Base-by-base conservation (phyloP, 1,284 basidiomycete species). In the Inonotus hispidus region DNA sequence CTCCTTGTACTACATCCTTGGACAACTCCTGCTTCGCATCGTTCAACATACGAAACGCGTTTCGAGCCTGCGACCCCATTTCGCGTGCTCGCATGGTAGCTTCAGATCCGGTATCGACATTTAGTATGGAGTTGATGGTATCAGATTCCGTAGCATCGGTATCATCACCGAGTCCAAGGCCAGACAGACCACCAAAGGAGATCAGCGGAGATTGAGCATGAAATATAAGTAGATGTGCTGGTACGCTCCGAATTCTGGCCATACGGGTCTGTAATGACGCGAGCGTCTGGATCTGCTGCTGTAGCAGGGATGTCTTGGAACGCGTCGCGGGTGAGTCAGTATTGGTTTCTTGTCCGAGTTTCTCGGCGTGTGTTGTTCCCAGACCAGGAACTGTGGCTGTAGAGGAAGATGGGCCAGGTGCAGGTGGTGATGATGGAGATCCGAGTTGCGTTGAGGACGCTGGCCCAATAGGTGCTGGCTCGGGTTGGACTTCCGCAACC, bases 31-130 rank as follows among this genome's bases (percentile, higher is more conserved):
- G 27, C 27, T 39, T 54, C 27, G 53, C 49, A 23, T 59, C 54
- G 25, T 49, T 57, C 10, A 63, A 16, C 47, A 53, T 50, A 7
- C 58, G 58, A 38, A 63, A 63, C 39, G 58, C 62, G n/a, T 32
- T 23, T 19, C 41, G 50, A 3, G 57, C 61, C 35, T 55, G 56
- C 21, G 46, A 38, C 1, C 57, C 50, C 45, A 57, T 49, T 19
- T 47, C 38, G n/a, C 39, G 53, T n/a, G 45, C 54, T 25, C 49
- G 53, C 29, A 56, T 27, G 25, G 47, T n/a, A 2, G 13, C 53
- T n/a, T 35, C 41, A 35, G 25, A 2, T 46, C 43, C 29, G 23
- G 50, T 27, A 35, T 62, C 50, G 35, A 39, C 25, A 21, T 35
- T 43, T 19, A 62, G 13, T 27, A 43, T 23, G 13, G 56, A 55